A percentile compares a stretch with the other conserved stretches of the same genome.
Conservation (phyloP, 805 yeast genomes). For the Ogataea corticis region DNA sequence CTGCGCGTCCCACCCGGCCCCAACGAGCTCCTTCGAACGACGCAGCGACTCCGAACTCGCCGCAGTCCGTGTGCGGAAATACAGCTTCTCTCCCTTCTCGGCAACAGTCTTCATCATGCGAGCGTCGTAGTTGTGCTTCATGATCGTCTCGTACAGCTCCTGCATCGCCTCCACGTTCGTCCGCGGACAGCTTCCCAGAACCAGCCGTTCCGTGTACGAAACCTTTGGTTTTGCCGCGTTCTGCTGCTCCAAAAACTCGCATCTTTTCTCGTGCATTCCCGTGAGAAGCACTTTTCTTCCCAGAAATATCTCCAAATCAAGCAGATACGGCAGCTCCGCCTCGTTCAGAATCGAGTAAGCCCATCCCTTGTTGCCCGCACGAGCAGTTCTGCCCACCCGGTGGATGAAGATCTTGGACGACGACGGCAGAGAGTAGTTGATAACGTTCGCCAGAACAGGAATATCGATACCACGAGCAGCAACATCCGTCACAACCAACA, state of each 20-base stretch:
- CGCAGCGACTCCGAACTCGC: slow-evolving; percentile 87
- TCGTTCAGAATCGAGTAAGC: slow-evolving; percentile 89
- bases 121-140: slow-evolving; percentile 69
- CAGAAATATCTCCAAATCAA: slow-evolving; percentile 86
- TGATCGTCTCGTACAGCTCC: slow-evolving; percentile 66
- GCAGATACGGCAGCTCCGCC: slow-evolving; percentile 81
- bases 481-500: slow-evolving; percentile 96
- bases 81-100: slow-evolving; percentile 82
- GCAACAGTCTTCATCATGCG: slow-evolving; percentile 68
- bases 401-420: slow-evolving; percentile 93
- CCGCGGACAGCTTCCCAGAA: slow-evolving; percentile 83
- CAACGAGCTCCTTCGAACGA: slow-evolving; percentile 75
- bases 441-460: slow-evolving; percentile 92
- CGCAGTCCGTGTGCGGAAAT: slow-evolving; percentile 78
- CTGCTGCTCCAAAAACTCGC: slow-evolving; percentile 49
- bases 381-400: slow-evolving; percentile 98
- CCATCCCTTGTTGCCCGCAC: slow-evolving; percentile 98
- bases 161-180: slow-evolving; percentile 63
- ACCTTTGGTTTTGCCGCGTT: slow-evolving; percentile 56
- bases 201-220: slow-evolving; percentile 72
- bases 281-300: slow-evolving; percentile 79
- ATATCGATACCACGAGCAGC: slow-evolving; percentile 99
- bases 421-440: slow-evolving; percentile 87
- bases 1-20: slow-evolving; percentile 86
- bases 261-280: slow-evolving; percentile 64